Evolutionary conservation across 176 grass and related monocot species (phyloP), one percentile per base, ranked within the genome.

Genomic region (Pontederia crassipes): DNA sequence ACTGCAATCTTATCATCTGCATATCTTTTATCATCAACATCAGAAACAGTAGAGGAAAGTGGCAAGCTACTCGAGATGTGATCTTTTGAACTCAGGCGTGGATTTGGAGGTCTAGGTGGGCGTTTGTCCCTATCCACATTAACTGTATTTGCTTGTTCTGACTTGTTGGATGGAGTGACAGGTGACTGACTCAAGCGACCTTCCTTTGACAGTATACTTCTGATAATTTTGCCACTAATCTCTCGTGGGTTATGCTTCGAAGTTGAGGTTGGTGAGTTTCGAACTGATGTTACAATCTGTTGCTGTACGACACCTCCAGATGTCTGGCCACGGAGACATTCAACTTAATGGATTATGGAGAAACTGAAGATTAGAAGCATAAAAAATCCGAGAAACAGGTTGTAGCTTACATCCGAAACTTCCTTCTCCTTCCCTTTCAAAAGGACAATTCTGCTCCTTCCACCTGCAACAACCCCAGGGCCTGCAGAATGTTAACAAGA

Each of bases 141-240:
- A 59, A 76, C 16, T 26, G 70, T 28, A 35, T 86, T 76, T 49
- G 72, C 60, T 68, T 75, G 76, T 57, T 85, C 86, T 71, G 75
- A 50, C 17, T 85, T 40, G 32, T 7, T 78, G 72, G 78, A 79
- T 57, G 68, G 3, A 76, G 72, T 54, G n/a, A 9, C 56, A 62
- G 59, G 20, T 56, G 66, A 69, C n/a, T 57, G 66, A 69, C 40
- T 45, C 16, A 46, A 52, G 28, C 54, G 81, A 7, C 15, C 59
- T 64, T 93, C 94, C 76, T 86, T 98, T 59, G 76, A 77, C 55
- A 86, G 81, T 78, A 88, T 81, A 79, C 74, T 74, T 79, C 83
- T 92, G 54, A 92, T 61, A 51, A 83, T 76, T 83, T 67, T 88
- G 46, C 79, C 93, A 91, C 67, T 74, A 24, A 69, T 35, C 57